Base-by-base conservation (phyloP, 176 grass and related monocot species). In the Musa schizocarpa region DNA sequence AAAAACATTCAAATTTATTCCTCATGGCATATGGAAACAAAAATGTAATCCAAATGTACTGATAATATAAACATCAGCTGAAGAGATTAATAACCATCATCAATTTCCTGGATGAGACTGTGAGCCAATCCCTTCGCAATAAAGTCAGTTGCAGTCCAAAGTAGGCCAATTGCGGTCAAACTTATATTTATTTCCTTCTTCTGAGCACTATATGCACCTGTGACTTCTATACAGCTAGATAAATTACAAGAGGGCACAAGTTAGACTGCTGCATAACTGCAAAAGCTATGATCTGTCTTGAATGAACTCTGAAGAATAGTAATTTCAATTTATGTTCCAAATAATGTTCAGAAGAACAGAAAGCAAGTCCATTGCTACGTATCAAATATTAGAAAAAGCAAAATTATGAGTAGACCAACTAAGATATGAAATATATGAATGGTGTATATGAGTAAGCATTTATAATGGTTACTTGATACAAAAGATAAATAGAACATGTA, bases 121-220 rank as follows among this genome's bases (percentile, higher is more conserved):
- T 75, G 79, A 76, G 82, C 75, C 81, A 93, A 85, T 85, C 94
- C 94, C 80, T 98, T 98, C 12, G 87, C 88, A 71, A 98, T 83
- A 83, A 98, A 98, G 83, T 98, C 94, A 63, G 88, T 93, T 67
- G 90, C 90, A 71, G 90, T 89, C 90, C 94, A 98, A 21, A 98
- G 87, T 85, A 97, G 90, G 55, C 94, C 88, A 87, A 93, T 92
- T 82, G 94, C 86, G 69, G 94, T 98, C 77, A 98, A 82, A 89
- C 94, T 98, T 89, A 98, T 98, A 81, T 93, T 98, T 85, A 98
- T 81, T 50, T 98, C 94, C 81, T 84, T 90, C 83, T 91, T 98
- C 65, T 98, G 90, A 74, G 86, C 81, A 78, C 94, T 88, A 79
- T 93, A 98, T 64, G 88, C 87, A 74, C 90, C 94, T 69, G 90